phyloP scores from a whole-genome alignment of 1,139 yeast species.

The Zygotorulaspora mrakii region DNA sequence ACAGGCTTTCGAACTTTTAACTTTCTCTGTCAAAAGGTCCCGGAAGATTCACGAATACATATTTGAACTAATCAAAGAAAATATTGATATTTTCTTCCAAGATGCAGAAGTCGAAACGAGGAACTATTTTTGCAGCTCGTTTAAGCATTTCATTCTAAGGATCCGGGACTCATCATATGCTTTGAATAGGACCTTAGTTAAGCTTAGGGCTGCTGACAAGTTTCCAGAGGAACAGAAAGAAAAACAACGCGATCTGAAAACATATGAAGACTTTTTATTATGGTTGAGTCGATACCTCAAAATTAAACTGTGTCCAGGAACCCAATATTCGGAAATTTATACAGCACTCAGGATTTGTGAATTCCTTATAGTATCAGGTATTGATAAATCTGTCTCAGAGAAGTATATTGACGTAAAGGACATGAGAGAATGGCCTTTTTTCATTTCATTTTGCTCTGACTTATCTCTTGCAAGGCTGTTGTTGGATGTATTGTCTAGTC shows the following conservation, averaged over 20 bases:
- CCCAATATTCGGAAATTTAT: constrained; percentile 61
- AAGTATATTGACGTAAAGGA: constrained; percentile 35
- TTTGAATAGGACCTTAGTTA: constrained; percentile 46
- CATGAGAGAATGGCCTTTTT: constrained; percentile 45
- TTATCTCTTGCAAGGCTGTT: constrained; percentile 44
- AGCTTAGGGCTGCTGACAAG: constrained; percentile 38
- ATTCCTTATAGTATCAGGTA: constrained; percentile 51
- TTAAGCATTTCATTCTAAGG: constrained; percentile 59
- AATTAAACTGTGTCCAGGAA: constrained; percentile 54
- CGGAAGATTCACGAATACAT: constrained; percentile 48
- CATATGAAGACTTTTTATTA: constrained; percentile 42
- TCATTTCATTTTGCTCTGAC: constrained; percentile 43
- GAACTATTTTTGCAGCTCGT: constrained; percentile 55
- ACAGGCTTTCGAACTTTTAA: constrained; percentile 56
- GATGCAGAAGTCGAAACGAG: constrained; percentile 68
- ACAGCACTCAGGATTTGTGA: constrained; percentile 50
- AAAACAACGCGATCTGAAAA: constrained; percentile 32
- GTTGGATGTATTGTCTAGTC: constrained; percentile 60
- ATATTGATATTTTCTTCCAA: constrained; percentile 49
- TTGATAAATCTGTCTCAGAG: constrained; percentile 46
- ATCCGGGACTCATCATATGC: constrained; percentile 65
- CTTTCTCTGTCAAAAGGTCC: constrained; percentile 60
- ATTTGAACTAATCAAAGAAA: constrained; percentile 43
- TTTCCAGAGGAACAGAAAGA: constrained; percentile 39
- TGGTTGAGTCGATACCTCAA: constrained; percentile 45